These are phyloP conservation scores for Cucurbita moschata DNA, from an alignment of 306 rosid genomes.

Conservation along the genomic window DNA sequence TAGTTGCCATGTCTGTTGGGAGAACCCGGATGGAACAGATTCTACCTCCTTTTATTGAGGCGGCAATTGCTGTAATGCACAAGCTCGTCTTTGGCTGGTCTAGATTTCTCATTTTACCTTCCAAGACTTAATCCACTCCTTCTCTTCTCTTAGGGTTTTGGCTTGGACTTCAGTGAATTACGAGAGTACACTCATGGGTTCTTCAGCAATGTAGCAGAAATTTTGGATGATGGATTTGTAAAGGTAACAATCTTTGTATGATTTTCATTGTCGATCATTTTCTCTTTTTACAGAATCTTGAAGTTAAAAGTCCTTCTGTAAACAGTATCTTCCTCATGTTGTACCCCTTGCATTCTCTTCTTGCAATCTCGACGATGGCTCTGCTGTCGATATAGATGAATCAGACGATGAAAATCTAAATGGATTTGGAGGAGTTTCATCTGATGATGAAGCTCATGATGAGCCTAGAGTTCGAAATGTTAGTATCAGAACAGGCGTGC, in stretches of 20 bases:
- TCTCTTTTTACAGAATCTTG: conserved; percentile 8
- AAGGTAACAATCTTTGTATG: conserved; percentile 34
- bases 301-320: conserved; percentile 9
- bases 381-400: conserved; percentile 85
- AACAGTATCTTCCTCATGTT: conserved; percentile 96
- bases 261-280: conserved; percentile 7
- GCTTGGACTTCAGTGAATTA: conserved; percentile 82
- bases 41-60: conserved; percentile 80
- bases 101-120: background rate
- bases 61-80: conserved; percentile 75
- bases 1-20: conserved; percentile 95
- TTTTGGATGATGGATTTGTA: conserved; percentile 67
- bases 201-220: conserved; percentile 91
- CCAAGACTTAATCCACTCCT: conserved; percentile 10
- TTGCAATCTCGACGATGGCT: conserved; percentile 98
- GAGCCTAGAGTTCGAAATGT: conserved; percentile 94
- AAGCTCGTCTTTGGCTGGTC: conserved; percentile 10
- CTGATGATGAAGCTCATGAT: conserved; percentile 94
- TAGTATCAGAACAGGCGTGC: conserved; percentile 88
- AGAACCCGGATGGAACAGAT: conserved; percentile 78
- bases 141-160: conserved; percentile 60
- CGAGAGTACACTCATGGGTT: conserved; percentile 98
- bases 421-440: conserved; percentile 98
- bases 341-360: conserved; percentile 85
- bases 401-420: conserved; percentile 58